A percentile compares a stretch with the other conserved stretches of the same genome.
phyloP scores from a whole-genome alignment of 1,139 yeast species.

The Zhuliangozyma parablackwelliae region DNA sequence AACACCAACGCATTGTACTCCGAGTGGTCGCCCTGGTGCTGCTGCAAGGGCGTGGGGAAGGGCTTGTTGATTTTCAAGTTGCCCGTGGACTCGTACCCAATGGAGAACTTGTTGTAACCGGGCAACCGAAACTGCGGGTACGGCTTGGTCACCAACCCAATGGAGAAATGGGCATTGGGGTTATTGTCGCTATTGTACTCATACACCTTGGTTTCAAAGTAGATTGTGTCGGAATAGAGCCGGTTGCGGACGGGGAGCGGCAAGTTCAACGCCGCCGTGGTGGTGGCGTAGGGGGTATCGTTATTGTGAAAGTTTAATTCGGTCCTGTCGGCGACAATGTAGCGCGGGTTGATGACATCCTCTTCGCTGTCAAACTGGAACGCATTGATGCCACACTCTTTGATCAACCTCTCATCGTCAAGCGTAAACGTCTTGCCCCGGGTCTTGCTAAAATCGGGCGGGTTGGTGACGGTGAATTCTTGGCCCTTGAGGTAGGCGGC shows the following conservation, averaged over 20 bases:
- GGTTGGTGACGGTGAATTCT: conserved; percentile 28
- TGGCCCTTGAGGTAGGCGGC: conserved; percentile 31
- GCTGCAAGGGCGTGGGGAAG: conserved; percentile 46
- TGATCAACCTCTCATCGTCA: conserved; percentile 29
- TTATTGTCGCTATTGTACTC: conserved; percentile 33
- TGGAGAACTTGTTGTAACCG: conserved; percentile 75
- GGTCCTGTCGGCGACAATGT: conserved; percentile 56
- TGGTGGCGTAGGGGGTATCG: conserved; percentile 40
- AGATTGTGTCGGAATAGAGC: conserved; percentile 54
- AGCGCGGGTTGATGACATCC: conserved; percentile 28
- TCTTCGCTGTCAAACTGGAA: conserved; percentile 39
- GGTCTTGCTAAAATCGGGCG: conserved; percentile 28
- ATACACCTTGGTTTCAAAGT: conserved; percentile 66
- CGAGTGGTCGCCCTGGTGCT: conserved; percentile 45
- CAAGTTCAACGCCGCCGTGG: conserved; percentile 50
- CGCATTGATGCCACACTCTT: conserved; percentile 39
- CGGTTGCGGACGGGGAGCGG: conserved; percentile 61
- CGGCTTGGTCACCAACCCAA: conserved; percentile 85
- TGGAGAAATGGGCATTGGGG: conserved; percentile 53
- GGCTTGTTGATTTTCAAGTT: conserved; percentile 79
- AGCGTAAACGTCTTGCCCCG: conserved; percentile 32
- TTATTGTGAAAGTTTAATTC: conserved; percentile 52
- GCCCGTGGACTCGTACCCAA: conserved; percentile 87
- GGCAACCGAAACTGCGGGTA: conserved; percentile 85
- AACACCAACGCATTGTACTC: conserved; percentile 60